Conservation (phyloP, 192 early-diverging fungal genomes). For the Backusella morwellensis region DNA sequence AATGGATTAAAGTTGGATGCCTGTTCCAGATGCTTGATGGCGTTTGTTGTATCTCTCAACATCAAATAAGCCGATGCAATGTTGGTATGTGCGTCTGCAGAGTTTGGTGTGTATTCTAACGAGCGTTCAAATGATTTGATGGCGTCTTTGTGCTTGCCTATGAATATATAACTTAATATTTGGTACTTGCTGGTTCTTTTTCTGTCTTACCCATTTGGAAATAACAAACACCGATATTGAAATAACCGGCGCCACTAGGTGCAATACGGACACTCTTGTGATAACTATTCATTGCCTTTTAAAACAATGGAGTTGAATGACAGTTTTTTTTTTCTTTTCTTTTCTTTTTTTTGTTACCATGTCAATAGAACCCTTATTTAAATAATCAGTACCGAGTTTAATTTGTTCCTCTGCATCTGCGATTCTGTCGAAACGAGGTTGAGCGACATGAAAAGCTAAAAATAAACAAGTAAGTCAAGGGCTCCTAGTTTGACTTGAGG, state of each 20-base stretch:
- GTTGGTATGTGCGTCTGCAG: constrained; percentile 70
- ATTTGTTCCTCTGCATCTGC: constrained; percentile 30
- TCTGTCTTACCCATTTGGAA: constrained; percentile 43
- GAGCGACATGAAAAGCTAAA: constrained; percentile 16
- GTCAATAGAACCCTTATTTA: constrained; percentile 34
- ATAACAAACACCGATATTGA: constrained; percentile 41
- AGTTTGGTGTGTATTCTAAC: constrained; percentile 46
- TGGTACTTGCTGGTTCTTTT: neutral
- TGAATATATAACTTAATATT: too few species aligned
- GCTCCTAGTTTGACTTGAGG: neutral
- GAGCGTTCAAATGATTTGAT: constrained; percentile 58
- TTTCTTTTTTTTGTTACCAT: constrained; percentile 17
- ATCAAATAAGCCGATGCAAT: constrained; percentile 59
- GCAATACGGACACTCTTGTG: constrained; percentile 33
- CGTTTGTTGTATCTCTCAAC: constrained; percentile 44
- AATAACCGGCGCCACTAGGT: constrained; percentile 29
- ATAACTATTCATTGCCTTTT: constrained; percentile 35
- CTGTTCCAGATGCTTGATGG: constrained; percentile 52
- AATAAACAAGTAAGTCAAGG: neutral
- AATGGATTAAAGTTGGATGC: constrained; percentile 59
- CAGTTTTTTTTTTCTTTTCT: too few species aligned
- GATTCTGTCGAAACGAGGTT: constrained; percentile 15
- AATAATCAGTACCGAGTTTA: constrained; percentile 23
- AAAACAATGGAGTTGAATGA: too few species aligned
- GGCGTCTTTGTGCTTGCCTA: constrained; percentile 48